Conservation (phyloP, 495 filamentous ascomycete genomes). For the Daldinia childiae region DNA sequence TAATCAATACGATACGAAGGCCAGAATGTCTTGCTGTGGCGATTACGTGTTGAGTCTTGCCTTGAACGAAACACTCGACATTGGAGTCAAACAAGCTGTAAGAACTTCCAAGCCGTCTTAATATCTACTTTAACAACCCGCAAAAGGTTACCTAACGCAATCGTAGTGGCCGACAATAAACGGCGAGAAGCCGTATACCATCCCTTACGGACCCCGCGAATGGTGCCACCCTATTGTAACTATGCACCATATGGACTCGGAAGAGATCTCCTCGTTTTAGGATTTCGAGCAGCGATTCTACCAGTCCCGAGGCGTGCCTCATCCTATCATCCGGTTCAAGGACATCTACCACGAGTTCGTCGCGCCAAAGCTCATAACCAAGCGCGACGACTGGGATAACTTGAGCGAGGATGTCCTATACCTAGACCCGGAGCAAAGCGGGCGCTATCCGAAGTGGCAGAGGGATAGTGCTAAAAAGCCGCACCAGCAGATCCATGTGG, state of each 20-base stretch:
- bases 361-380: conserved; percentile 43
- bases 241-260: conserved; percentile 67
- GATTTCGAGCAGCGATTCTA: conserved; percentile 59
- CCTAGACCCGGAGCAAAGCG: conserved; percentile 40
- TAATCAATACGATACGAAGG: conserved; percentile 62
- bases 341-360: conserved; percentile 60
- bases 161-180: conserved; percentile 65
- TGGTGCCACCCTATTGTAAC: conserved; percentile 70
- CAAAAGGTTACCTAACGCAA: not conserved
- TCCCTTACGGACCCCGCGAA: conserved; percentile 61
- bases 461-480: conserved; percentile 44
- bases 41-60: conserved; percentile 71
- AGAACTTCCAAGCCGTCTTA: conserved; percentile 18
- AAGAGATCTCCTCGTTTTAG: conserved; percentile 64
- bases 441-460: conserved; percentile 42
- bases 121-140: not conserved
- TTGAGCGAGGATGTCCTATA: conserved; percentile 54
- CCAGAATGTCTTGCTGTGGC: conserved; percentile 70
- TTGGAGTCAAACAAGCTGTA: conserved; percentile 50
- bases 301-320: conserved; percentile 6
- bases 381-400: conserved; percentile 62
- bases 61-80: conserved; percentile 57
- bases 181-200: conserved; percentile 60
- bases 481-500: conserved; percentile 32
- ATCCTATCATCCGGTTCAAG: conserved; percentile 50